Conservation (phyloP, 2,329 filamentous ascomycete genomes). For the Leptographium lundbergii region DNA sequence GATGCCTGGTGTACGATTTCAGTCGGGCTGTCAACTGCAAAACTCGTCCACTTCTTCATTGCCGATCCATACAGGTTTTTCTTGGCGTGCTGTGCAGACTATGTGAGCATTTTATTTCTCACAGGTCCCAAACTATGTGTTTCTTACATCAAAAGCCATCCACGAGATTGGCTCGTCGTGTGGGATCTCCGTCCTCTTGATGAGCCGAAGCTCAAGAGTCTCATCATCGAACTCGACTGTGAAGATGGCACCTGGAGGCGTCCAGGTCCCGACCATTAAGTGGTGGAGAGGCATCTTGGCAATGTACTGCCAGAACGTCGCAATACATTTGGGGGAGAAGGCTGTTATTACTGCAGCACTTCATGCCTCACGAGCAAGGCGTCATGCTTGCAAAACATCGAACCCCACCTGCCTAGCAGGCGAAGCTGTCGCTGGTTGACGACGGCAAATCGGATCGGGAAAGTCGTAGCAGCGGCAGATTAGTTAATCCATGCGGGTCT, state of each 20-base stretch:
- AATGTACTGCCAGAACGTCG: neutral
- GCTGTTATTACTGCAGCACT: neutral
- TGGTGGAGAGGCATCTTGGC: slow-evolving; percentile 63
- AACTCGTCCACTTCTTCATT: slow-evolving; percentile 90
- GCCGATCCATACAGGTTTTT: slow-evolving; percentile 81
- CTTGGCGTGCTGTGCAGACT: slow-evolving; percentile 49
- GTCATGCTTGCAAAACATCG: too few relatives aligned
- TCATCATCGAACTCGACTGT: slow-evolving; percentile 82
- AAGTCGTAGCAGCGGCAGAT: neutral
- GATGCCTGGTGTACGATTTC: slow-evolving; percentile 66
- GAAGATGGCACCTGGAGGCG: slow-evolving; percentile 78
- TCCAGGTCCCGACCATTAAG: slow-evolving; percentile 88
- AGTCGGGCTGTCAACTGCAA: slow-evolving; percentile 60
- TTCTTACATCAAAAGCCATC: slow-evolving; percentile 76
- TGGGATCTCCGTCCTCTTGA: slow-evolving; percentile 73
- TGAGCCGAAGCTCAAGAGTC: slow-evolving; percentile 55
- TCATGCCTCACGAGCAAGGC: neutral
- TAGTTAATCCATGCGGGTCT: neutral
- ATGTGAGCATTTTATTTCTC: slow-evolving; percentile 9
- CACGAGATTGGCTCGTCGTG: slow-evolving; percentile 81
- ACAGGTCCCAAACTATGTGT: slow-evolving; percentile 18
- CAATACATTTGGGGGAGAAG: neutral
- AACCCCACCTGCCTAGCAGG: neutral
- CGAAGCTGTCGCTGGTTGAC: neutral
- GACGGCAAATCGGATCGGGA: slow-evolving; percentile 8